Evolutionary conservation across 169 alveolate species (phyloP), one percentile per base, ranked within the genome.

Genomic region (Plasmodium berghei): DNA sequence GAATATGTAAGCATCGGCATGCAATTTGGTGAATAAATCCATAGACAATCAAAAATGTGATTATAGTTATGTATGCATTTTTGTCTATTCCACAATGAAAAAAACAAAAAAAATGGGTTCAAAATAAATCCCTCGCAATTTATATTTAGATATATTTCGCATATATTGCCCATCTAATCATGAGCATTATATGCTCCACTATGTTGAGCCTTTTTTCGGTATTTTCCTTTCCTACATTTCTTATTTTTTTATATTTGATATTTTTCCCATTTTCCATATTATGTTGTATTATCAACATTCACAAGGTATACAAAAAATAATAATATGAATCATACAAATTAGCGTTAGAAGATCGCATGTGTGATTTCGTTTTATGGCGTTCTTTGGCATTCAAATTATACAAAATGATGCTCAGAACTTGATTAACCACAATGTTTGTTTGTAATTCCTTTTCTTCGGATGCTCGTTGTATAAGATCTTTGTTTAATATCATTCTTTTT

Each of bases 381-480:
- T 14, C 67, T 46, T 40, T 24, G 9, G 54, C 59, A 54, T 80
- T 49, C 34, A 80, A 66, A 18, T 80, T 80, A 67, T 42, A 28
- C 55, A 80, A 66, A 66, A 80, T 80, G 28, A 66, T 80, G 70
- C 62, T 48, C 18, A 80, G 49, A 54, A 80, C 52, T 18, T 66
- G 54, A 66, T 80, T 80, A 54, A 80, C 83, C 5, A 72, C 83
- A 67, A 80, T 80, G 16, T 64, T 80, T 67, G 90, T 48, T n/a
- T 54, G 56, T 28, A 80, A 67, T 28, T 64, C 26, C 66, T 80
- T 80, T 61, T 46, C 45, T 22, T 80, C 83, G 40, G 34, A 28
- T 40, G 12, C 67, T 14, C 56, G 49, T 48, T 66, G 61, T 26
- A 80, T 22, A 26, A 80, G 64, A 3, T 48, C 54, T 18, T 67